Conservation (phyloP, 345 rosid species). For the Alliaria petiolata region DNA sequence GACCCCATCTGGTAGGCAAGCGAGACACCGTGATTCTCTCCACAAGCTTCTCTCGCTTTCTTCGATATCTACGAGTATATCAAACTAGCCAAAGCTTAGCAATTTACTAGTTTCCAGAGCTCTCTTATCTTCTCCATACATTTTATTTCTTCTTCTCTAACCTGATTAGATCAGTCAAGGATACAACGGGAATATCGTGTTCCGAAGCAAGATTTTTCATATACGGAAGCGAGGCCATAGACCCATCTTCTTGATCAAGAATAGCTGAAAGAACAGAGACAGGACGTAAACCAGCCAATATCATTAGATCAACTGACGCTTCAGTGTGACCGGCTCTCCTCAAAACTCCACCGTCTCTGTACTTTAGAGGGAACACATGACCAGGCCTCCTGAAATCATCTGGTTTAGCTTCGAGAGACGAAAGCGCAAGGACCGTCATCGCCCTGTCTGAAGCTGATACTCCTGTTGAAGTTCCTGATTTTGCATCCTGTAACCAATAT, state of each 20-base stretch:
- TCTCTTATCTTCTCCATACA: background rate
- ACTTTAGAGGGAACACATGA: constrained; percentile 88
- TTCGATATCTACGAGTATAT: constrained; percentile 46
- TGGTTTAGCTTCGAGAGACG: constrained; percentile 54
- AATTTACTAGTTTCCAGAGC: too few species aligned
- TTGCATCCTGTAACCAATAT: constrained; percentile 51
- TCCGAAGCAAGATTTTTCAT: constrained; percentile 52
- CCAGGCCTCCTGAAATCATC: constrained; percentile 83
- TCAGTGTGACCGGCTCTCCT: constrained; percentile 89
- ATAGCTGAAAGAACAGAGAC: constrained; percentile 70
- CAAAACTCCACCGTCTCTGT: constrained; percentile 78
- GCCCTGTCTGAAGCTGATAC: constrained; percentile 77
- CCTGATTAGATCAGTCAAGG: constrained; percentile 86
- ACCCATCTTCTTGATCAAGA: constrained; percentile 66
- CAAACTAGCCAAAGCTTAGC: background rate
- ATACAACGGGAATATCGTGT: constrained; percentile 55
- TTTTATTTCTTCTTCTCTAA: background rate
- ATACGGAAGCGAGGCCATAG: constrained; percentile 52
- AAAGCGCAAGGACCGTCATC: constrained; percentile 63
- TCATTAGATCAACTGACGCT: constrained; percentile 76
- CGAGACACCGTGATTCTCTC: constrained; percentile 59
- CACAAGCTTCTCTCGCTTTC: constrained; percentile 79
- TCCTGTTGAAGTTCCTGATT: constrained; percentile 61
- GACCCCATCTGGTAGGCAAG: constrained; percentile 83
- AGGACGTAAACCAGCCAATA: constrained; percentile 54